These are phyloP conservation scores for Solanum habrochaites DNA, from an alignment of 257 asterid genomes.

Conservation along the genomic window DNA sequence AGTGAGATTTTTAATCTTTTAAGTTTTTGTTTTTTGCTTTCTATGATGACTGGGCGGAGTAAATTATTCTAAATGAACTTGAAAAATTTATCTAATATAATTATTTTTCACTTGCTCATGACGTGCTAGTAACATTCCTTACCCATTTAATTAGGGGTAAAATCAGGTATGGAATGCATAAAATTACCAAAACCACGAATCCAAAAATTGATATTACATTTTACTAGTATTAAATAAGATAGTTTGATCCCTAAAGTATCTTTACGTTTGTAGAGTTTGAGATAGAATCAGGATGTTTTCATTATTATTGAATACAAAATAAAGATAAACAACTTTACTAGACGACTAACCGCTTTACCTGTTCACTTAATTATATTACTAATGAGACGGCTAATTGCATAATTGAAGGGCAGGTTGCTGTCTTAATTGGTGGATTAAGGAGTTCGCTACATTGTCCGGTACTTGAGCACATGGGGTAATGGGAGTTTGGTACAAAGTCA, in stretches of 20 bases:
- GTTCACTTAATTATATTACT: not conserved
- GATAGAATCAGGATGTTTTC: not conserved
- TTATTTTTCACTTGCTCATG: not conserved
- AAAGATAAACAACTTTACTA: not conserved
- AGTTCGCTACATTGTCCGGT: not conserved
- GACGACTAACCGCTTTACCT: conserved; percentile 34
- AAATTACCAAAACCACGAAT: not conserved
- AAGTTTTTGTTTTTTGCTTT: not conserved
- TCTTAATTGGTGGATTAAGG: not conserved
- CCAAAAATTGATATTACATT: not conserved
- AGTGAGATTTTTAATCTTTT: no score
- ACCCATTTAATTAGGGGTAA: not conserved
- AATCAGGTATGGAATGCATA: not conserved
- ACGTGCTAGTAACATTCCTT: not conserved
- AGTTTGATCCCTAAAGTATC: not conserved
- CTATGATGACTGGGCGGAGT: not conserved
- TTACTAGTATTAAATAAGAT: not conserved
- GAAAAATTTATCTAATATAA: no score
- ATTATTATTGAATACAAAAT: not conserved
- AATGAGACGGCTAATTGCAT: conserved; percentile 1
- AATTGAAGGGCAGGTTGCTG: not conserved
- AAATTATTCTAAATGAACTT: not conserved
- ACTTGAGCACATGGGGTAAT: not conserved
- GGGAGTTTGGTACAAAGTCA: not conserved
- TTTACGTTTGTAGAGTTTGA: not conserved